Conservation (phyloP, 140 eudicot species). For the Anethum foeniculum region DNA sequence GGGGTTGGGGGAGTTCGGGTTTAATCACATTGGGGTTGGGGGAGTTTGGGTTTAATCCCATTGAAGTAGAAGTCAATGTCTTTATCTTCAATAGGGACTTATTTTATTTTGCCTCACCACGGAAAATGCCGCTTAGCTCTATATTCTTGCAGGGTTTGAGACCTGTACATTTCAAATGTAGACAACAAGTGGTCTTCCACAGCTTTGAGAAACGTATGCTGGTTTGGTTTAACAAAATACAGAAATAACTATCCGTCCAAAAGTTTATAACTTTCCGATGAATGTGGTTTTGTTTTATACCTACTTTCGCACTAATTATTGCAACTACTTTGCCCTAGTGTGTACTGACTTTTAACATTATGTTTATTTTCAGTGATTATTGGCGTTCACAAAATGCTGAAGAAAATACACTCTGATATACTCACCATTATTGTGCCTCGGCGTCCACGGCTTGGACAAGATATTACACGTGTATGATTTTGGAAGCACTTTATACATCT, state of each 20-base stretch:
- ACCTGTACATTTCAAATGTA: neutral
- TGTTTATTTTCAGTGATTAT: constrained; percentile 51
- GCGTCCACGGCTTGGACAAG: constrained; percentile 57
- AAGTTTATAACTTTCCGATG: too few species aligned
- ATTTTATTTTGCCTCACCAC: neutral
- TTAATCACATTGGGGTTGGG: too few species aligned
- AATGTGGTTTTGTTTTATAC: neutral
- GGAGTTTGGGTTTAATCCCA: neutral
- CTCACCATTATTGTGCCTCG: constrained; percentile 78
- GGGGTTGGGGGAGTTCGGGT: neutral
- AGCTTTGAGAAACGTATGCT: neutral
- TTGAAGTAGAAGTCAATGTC: neutral
- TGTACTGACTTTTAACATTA: neutral
- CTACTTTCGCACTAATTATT: neutral
- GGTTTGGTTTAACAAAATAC: neutral
- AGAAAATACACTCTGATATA: constrained; percentile 42
- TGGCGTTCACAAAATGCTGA: constrained; percentile 57
- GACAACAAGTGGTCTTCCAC: neutral
- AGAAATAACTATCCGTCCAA: neutral
- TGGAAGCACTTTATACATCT: constrained; percentile 2
- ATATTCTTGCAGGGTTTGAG: neutral
- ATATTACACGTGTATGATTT: constrained; percentile 56
- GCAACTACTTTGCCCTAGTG: neutral
- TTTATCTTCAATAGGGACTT: neutral
- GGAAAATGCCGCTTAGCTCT: neutral